A percentile compares a stretch with the other conserved stretches of the same genome.
These are phyloP conservation scores for Bruguiera sexangula DNA, from an alignment of 345 rosid genomes.

Conservation along the genomic window DNA sequence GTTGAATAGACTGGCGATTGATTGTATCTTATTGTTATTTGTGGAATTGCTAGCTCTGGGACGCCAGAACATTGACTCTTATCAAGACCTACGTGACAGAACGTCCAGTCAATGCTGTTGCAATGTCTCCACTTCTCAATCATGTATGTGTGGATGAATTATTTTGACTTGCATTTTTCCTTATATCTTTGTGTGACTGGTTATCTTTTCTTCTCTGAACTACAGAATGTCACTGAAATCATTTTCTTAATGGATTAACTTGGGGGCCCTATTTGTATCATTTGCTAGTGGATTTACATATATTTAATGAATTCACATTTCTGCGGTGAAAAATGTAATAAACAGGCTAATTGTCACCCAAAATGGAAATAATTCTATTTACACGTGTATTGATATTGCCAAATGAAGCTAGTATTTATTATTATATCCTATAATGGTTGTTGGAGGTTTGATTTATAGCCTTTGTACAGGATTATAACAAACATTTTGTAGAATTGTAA, in stretches of 20 bases:
- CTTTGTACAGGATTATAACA: no score
- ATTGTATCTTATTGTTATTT: constrained; percentile 17
- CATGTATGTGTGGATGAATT: constrained; percentile 54
- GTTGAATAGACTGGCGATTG: not conserved
- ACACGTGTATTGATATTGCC: no score
- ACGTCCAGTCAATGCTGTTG: constrained; percentile 95
- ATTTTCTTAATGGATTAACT: not conserved
- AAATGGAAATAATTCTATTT: no score
- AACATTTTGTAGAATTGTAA: no score
- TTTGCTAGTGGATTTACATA: no score
- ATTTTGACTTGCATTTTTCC: not conserved
- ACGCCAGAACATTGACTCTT: constrained; percentile 72
- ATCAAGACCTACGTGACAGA: constrained; percentile 80
- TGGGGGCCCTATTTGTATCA: no score
- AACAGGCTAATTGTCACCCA: no score
- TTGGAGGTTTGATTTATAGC: no score
- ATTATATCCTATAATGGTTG: no score
- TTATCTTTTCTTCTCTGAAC: not conserved
- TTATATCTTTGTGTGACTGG: not conserved
- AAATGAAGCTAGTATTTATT: no score
- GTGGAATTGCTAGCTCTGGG: constrained; percentile 72
- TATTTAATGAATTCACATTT: no score
- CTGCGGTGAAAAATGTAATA: no score
- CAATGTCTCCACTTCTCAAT: constrained; percentile 92
- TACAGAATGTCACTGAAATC: not conserved